phyloP scores from a whole-genome alignment of 2,329 filamentous ascomycete species.

The Camptophora hylomeconis region DNA sequence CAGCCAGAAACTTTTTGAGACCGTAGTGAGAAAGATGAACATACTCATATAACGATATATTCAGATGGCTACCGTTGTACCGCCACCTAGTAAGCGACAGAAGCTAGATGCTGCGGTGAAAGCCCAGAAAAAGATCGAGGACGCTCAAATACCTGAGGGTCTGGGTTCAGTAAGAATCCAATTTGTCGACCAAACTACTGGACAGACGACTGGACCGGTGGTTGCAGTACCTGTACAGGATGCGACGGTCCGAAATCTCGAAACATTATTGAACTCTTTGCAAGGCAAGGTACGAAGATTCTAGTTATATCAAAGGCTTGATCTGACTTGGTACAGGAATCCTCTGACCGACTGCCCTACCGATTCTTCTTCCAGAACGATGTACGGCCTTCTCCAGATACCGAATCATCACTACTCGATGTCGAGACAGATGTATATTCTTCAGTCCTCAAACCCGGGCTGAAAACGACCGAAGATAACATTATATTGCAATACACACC shows the following conservation, averaged over 20 bases:
- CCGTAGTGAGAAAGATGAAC: slow-evolving; percentile 7
- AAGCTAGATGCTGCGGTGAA: slow-evolving; percentile 61
- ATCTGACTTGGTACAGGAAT: slow-evolving; percentile 29
- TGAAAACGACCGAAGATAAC: slow-evolving; percentile 47
- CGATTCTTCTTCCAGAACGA: slow-evolving; percentile 45
- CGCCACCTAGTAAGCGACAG: slow-evolving; percentile 81
- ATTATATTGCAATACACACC: slow-evolving; percentile 56
- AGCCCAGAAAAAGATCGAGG: slow-evolving; percentile 61
- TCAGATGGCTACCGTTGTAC: slow-evolving; percentile 72
- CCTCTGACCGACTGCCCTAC: slow-evolving; percentile 51
- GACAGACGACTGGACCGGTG: slow-evolving; percentile 53
- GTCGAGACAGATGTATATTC: slow-evolving; percentile 37
- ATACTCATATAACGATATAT: no score
- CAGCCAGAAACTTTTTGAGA: no score
- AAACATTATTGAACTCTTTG: slow-evolving; percentile 72
- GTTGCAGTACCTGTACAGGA: slow-evolving; percentile 70
- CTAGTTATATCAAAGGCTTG: no score
- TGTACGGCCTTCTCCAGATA: slow-evolving; percentile 16
- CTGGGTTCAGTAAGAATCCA: slow-evolving; percentile 71
- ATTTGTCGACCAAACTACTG: slow-evolving; percentile 70
- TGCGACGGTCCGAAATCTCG: slow-evolving; percentile 78
- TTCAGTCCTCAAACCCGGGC: slow-evolving; percentile 35
- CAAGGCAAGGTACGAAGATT: slow-evolving; percentile 54
- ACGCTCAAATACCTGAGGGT: slow-evolving; percentile 51
- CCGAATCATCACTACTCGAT: slow-evolving; percentile 28